phyloP scores from a whole-genome alignment of 2,329 filamentous ascomycete species.

The Trichoderma polysporum region DNA sequence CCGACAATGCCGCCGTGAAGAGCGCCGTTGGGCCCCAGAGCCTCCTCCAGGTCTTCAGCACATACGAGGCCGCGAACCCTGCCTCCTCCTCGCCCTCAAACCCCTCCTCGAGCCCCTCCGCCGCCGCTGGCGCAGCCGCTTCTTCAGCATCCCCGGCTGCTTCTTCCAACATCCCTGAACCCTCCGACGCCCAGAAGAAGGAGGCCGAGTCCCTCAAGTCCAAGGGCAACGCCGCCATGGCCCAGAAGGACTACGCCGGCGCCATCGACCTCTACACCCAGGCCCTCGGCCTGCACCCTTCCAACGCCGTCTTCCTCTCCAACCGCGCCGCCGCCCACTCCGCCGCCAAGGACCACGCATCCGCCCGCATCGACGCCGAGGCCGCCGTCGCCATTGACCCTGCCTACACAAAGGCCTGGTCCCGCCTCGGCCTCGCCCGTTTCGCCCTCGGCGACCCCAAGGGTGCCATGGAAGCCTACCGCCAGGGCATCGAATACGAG shows the following conservation, averaged over 20 bases:
- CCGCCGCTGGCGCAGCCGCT: slow-evolving; percentile 44
- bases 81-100: slow-evolving; percentile 34
- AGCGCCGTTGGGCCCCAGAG: slow-evolving; percentile 83
- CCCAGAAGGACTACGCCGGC: slow-evolving; percentile 79
- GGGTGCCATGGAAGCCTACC: slow-evolving; percentile 92
- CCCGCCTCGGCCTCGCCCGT: slow-evolving; percentile 82
- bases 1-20: slow-evolving; percentile 68
- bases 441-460: slow-evolving; percentile 90
- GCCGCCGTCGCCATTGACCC: slow-evolving; percentile 85
- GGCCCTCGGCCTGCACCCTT: slow-evolving; percentile 75
- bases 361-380: slow-evolving; percentile 84
- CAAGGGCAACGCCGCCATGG: slow-evolving; percentile 92
- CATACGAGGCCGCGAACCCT: slow-evolving; percentile 69
- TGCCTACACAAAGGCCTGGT: slow-evolving; percentile 97
- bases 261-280: slow-evolving; percentile 88
- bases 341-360: slow-evolving; percentile 78
- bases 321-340: slow-evolving; percentile 95
- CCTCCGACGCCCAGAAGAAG: slow-evolving; percentile 63
- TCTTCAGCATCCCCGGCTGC: slow-evolving; percentile 27
- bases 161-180: slow-evolving; percentile 28
- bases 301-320: slow-evolving; percentile 94
- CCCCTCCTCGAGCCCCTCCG: slow-evolving; percentile 38
- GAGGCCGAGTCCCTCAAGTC: slow-evolving; percentile 87
- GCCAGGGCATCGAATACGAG: slow-evolving; percentile 88
- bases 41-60: slow-evolving; percentile 86